Conservation (phyloP, 345 rosid species). For the Populus alba region DNA sequence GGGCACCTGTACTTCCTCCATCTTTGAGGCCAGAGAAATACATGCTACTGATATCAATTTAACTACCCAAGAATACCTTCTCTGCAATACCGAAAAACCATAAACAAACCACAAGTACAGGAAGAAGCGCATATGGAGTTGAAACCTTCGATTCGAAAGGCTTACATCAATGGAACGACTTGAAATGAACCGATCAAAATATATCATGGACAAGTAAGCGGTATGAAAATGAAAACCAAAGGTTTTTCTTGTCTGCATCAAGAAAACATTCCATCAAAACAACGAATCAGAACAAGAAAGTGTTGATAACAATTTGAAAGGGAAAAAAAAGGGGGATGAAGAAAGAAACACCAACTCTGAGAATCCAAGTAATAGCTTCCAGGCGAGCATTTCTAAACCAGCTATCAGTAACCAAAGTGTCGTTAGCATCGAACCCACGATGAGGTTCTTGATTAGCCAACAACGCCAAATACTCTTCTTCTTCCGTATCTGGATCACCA, state of each 20-base stretch:
- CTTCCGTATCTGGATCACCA: slow-evolving; percentile 19
- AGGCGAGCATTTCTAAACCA: slow-evolving; percentile 39
- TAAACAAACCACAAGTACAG: not conserved
- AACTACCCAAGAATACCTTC: slow-evolving; percentile 72
- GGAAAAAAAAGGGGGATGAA: not conserved
- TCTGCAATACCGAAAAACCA: slow-evolving; percentile 19
- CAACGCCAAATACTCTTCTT: slow-evolving; percentile 29
- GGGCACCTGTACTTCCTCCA: slow-evolving; percentile 79
- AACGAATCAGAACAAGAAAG: not conserved
- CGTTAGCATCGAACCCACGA: slow-evolving; percentile 27
- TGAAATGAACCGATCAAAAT: slow-evolving; percentile 57
- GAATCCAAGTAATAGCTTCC: slow-evolving; percentile 54
- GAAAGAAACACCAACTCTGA: slow-evolving; percentile 36
- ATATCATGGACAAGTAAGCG: slow-evolving; percentile 46
- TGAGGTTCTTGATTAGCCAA: slow-evolving; percentile 40
- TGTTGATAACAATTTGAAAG: not conserved
- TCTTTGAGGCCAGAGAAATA: slow-evolving; percentile 87
- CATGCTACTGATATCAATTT: slow-evolving; percentile 78
- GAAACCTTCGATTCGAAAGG: not conserved
- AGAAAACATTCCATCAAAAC: not conserved
- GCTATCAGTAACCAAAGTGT: slow-evolving; percentile 20
- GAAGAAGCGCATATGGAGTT: not conserved
- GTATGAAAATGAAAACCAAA: slow-evolving; percentile 50
- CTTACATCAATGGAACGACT: slow-evolving; percentile 42
- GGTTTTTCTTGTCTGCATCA: slow-evolving; percentile 39